Base-by-base conservation (phyloP, 805 yeast species). In the Candida golubevii region DNA sequence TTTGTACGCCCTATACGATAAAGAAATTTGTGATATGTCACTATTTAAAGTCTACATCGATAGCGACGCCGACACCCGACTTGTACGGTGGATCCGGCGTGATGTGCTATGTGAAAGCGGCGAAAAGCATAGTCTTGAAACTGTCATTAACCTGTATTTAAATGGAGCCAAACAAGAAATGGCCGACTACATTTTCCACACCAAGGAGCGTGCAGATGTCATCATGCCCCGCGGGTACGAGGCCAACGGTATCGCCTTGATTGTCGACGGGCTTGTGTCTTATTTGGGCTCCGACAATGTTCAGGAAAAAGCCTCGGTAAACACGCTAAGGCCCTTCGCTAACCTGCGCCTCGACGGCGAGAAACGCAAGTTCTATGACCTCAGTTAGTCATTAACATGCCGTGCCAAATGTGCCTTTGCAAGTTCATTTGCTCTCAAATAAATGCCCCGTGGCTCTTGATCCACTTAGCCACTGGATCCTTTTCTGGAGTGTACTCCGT, bases 11-110 rank as follows among this genome's bases (percentile, higher is more conserved):
- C 69, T 90, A 23, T 85, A 79, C 57, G 83, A 87, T 59, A 65
- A 67, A 36, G 68, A 67, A 14, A 61, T 90, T 9, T 64, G 85
- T 31, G 67, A 67, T 9, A 48, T 75, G 56, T 82, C 90, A 0
- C 71, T 79, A 1, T 69, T 89, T 51, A 83, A 80, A 57, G 79
- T 90, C 2, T 90, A 83, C 54, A 72, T 90, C 12, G 93, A 87
- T 52, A 77, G 88, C 49, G 97, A 90, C 62, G 80, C 91, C 1
- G 98, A 90, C 61, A 80, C 85, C 6, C 67, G 97, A 43, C 67
- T 90, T 34, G 82, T 88, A n/a, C 76, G 95, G 51, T 80, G 93
- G 85, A 83, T 87, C 38, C 67, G 71, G 43, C 56, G 74, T 36
- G 75, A 71, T 46, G 72, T 69, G 30, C 29, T 37, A 28, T 13